Conservation (phyloP, 163 green algal species). For the Prototheca wickerhamii region DNA sequence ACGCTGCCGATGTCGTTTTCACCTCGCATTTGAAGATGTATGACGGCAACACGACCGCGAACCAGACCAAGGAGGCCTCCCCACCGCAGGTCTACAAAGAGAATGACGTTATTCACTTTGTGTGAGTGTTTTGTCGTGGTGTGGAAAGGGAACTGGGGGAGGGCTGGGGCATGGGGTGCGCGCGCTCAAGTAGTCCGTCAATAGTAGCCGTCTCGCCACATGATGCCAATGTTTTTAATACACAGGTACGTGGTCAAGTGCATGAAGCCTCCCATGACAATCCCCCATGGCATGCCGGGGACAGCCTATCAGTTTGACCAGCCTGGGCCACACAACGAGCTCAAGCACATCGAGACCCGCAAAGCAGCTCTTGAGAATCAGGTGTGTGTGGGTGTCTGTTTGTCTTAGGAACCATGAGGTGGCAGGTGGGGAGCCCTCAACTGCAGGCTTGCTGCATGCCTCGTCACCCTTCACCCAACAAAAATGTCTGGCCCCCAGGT, state of each 20-base stretch:
- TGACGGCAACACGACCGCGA: no score
- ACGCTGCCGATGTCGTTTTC: background rate
- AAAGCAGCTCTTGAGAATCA: background rate
- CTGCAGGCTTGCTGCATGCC: no score
- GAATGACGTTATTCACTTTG: slow-evolving; percentile 19
- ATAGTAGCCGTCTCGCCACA: background rate
- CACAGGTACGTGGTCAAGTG: slow-evolving; percentile 23
- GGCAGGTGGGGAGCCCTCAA: no score
- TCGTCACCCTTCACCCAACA: background rate
- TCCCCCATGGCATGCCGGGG: slow-evolving; percentile 20
- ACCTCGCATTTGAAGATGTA: background rate
- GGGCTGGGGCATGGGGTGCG: background rate
- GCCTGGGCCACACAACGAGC: slow-evolving; percentile 18
- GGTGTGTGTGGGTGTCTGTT: background rate
- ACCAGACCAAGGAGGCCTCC: no score
- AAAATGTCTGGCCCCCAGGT: slow-evolving; percentile 1
- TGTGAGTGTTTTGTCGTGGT: slow-evolving; percentile 4
- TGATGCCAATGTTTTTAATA: background rate
- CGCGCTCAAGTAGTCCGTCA: no score
- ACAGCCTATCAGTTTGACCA: slow-evolving; percentile 19
- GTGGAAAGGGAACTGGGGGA: background rate
- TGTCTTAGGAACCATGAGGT: background rate
- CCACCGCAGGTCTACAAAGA: slow-evolving; percentile 15
- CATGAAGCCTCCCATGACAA: slow-evolving; percentile 13
- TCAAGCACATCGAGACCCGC: slow-evolving; percentile 10